Percentiles rank a stretch among this genome's conserved stretches.
Evolutionary conservation across 805 yeast genomes (phyloP).

Genomic region (Kuraishia capsulata): DNA sequence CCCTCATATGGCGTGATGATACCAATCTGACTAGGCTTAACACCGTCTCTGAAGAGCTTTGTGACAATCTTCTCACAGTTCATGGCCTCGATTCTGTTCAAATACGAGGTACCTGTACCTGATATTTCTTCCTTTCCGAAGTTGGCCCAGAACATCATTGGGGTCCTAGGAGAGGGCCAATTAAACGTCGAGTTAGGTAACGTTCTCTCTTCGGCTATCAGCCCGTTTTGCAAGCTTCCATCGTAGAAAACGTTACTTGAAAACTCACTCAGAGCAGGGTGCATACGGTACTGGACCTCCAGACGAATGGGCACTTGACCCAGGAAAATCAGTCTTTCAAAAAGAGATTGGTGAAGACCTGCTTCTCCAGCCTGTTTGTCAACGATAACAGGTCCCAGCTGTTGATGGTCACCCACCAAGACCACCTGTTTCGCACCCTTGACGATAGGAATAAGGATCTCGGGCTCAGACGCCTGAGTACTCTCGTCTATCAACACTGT

Average conservation of each 20-base stretch:
- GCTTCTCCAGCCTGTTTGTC: constrained; percentile 78
- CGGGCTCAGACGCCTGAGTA: constrained; percentile 93
- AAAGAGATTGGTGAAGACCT: constrained; percentile 77
- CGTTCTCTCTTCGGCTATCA: constrained; percentile 64
- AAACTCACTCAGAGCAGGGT: constrained; percentile 79
- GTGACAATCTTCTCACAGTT: constrained; percentile 76
- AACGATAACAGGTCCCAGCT: constrained; percentile 84
- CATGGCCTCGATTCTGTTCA: constrained; percentile 86
- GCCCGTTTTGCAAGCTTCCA: constrained; percentile 88
- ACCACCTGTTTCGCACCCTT: constrained; percentile 86
- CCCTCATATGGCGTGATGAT: constrained; percentile 94
- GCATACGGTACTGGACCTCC: constrained; percentile 94
- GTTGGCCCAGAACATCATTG: constrained; percentile 96
- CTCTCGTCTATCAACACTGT: constrained; percentile 86
- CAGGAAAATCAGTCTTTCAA: constrained; percentile 73
- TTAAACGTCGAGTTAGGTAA: constrained; percentile 56
- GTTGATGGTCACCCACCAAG: constrained; percentile 90
- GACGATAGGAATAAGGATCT: constrained; percentile 78
- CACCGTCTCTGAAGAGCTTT: constrained; percentile 65
- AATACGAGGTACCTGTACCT: constrained; percentile 67
- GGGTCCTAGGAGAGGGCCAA: constrained; percentile 80
- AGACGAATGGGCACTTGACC: constrained; percentile 82
- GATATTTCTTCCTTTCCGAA: constrained; percentile 86
- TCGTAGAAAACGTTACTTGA: constrained; percentile 90
- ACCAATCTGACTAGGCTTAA: constrained; percentile 77